Conservation (phyloP, 148 eudicot genomes). For the Camellia granthamiana region DNA sequence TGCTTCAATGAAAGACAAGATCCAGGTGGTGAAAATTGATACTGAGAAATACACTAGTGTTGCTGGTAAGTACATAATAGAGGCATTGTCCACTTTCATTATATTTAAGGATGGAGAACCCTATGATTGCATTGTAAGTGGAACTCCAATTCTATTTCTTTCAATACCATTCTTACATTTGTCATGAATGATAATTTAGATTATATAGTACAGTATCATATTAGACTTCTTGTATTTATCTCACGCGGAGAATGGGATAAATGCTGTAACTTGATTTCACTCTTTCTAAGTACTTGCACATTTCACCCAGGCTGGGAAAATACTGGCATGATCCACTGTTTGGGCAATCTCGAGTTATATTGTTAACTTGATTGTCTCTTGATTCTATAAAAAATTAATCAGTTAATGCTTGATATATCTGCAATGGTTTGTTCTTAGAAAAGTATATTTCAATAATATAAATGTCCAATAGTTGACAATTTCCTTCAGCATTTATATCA, state of each 20-base stretch:
- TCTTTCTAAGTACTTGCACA: not conserved
- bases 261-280: not conserved
- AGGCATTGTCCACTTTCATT: slow-evolving; percentile 82
- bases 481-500: not conserved
- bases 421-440: not conserved
- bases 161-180: not conserved
- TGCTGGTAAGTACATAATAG: slow-evolving; percentile 66
- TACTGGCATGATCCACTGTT: not conserved
- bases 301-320: not conserved
- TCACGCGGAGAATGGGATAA: too few relatives aligned
- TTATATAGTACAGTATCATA: too few relatives aligned
- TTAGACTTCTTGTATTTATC: too few relatives aligned
- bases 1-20: slow-evolving; percentile 51
- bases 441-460: too few relatives aligned
- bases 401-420: not conserved
- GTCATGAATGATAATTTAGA: not conserved
- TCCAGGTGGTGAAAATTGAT: slow-evolving; percentile 81
- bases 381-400: not conserved
- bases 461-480: too few relatives aligned
- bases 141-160: not conserved
- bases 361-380: not conserved
- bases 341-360: not conserved
- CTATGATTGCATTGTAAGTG: slow-evolving; percentile 81
- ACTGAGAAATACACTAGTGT: slow-evolving; percentile 66
- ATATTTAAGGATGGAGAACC: slow-evolving; percentile 75